These are phyloP conservation scores for Brassica juncea DNA, from an alignment of 345 rosid genomes.

Conservation along the genomic window DNA sequence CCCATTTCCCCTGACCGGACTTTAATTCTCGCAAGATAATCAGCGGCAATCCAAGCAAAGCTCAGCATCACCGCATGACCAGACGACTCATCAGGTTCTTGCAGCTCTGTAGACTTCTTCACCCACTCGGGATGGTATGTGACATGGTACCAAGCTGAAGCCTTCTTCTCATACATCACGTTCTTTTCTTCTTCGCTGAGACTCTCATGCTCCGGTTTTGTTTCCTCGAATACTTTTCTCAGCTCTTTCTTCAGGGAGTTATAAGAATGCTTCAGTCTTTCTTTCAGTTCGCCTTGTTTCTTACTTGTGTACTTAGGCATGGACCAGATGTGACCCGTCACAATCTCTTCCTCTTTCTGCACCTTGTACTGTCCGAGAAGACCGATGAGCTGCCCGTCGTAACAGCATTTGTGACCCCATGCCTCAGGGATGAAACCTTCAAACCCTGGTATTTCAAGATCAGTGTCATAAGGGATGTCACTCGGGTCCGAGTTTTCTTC, in stretches of 20 bases:
- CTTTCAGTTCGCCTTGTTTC: constrained; percentile 76
- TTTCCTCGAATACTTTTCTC: constrained; percentile 57
- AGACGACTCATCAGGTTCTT: constrained; percentile 42
- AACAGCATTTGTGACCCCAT: constrained; percentile 74
- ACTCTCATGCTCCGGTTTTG: constrained; percentile 49
- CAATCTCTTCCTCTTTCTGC: constrained; percentile 82
- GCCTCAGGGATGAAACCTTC: constrained; percentile 62
- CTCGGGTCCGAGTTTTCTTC: constrained; percentile 39
- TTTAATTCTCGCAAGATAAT: constrained; percentile 84
- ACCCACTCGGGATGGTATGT: constrained; percentile 79
- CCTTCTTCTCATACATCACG: constrained; percentile 62
- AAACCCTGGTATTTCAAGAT: constrained; percentile 64
- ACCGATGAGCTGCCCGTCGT: constrained; percentile 73
- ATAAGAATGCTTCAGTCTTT: constrained; percentile 74
- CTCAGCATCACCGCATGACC: constrained; percentile 54
- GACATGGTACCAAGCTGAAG: constrained; percentile 94
- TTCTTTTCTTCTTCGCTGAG: constrained; percentile 64
- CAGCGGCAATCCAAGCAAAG: constrained; percentile 90
- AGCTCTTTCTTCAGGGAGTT: constrained; percentile 71
- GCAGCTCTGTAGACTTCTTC: constrained; percentile 54
- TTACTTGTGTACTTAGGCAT: constrained; percentile 72
- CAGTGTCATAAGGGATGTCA: constrained; percentile 62
- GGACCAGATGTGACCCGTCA: constrained; percentile 94
- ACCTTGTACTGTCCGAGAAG: constrained; percentile 57
- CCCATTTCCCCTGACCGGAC: constrained; percentile 41